Conservation (phyloP, 108 stramenopile genomes). For the Cyclotella kingstonii region DNA sequence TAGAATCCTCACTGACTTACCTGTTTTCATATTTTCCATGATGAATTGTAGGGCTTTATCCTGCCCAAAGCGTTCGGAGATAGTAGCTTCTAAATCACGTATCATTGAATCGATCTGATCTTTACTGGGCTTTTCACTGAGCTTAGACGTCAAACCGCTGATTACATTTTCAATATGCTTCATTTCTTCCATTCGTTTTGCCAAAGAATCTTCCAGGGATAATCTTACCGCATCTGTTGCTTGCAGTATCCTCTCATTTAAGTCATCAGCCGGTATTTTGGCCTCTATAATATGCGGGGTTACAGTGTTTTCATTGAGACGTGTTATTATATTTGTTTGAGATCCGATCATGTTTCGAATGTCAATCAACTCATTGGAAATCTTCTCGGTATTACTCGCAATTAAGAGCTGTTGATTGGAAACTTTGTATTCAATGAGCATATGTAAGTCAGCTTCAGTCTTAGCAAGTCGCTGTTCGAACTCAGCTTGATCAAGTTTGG, state of each 20-base stretch:
- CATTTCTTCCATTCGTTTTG: conserved; percentile 15
- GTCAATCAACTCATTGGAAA: conserved; percentile 8
- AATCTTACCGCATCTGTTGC: conserved; percentile 23
- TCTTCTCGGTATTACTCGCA: conserved; percentile 11
- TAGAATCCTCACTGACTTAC: conserved; percentile 1
- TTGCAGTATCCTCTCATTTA: conserved; percentile 25
- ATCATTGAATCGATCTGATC: conserved; percentile 31
- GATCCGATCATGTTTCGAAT: conserved; percentile 13
- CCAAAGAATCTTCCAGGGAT: conserved; percentile 21
- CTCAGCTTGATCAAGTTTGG: conserved; percentile 13
- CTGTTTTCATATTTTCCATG: conserved; percentile 27
- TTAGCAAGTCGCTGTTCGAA: conserved; percentile 11
- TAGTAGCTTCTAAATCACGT: conserved; percentile 6
- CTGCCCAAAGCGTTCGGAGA: conserved; percentile 19
- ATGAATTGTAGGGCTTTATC: conserved; percentile 17
- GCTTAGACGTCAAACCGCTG: conserved; percentile 22
- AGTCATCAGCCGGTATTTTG: background rate
- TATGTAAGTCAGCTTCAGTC: background rate
- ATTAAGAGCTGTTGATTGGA: conserved; percentile 13
- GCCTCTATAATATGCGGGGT: background rate
- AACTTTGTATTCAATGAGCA: conserved; percentile 11
- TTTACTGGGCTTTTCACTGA: conserved; percentile 31
- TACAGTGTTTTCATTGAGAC: background rate
- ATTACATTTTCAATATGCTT: conserved; percentile 21
- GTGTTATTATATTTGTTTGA: background rate